Evolutionary conservation across 805 yeast genomes (phyloP), one percentile per base, ranked within the genome.

Genomic region (Ogataea salicorniae): DNA sequence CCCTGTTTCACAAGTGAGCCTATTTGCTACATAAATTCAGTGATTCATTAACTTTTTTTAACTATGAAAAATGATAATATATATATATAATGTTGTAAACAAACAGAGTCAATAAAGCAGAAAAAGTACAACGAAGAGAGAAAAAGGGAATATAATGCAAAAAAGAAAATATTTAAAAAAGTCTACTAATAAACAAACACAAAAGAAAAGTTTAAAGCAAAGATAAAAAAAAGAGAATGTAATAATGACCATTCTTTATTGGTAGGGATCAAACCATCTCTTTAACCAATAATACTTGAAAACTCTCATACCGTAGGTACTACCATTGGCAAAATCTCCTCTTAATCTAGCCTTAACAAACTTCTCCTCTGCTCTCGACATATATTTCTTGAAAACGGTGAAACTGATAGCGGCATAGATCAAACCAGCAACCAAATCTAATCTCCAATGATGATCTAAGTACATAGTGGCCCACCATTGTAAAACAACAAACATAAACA

Each of bases 391-490:
- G 46, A 78, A 67, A 2, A 76, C 13, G 2, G 71, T 58, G 61
- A 75, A 80, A 23, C 70, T 56, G 13, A 63, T 33, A 5, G 79
- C 50, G 0, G 86, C 74, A 64, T 83, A 83, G 4, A 69, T 33
- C 58, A 78, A 61, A 8, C 88, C 88, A 15, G 70, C 69, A 36
- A 81, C 62, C 45, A 83, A 64, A 59, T 84, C 89, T 34, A 82
- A 62, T 49, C 87, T 70, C 75, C 83, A 84, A 62, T 83, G 90
- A 62, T 83, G 89, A 59, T 83, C 88, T 48, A 84, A 62, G 56
- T 84, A 84, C 67, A 83, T 79, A 3, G 87, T 80, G 22, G 87
- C 79, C 87, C 88, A 84, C 85, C 88, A 81, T 59, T 83, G 88
- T 34, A 79, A 58, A 2, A 70, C 48, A 7, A 83, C 77, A 61